A percentile compares a stretch with the other conserved stretches of the same genome.
These are phyloP conservation scores for Candida neerlandica DNA, from an alignment of 1,139 yeast species.

Conservation along the genomic window DNA sequence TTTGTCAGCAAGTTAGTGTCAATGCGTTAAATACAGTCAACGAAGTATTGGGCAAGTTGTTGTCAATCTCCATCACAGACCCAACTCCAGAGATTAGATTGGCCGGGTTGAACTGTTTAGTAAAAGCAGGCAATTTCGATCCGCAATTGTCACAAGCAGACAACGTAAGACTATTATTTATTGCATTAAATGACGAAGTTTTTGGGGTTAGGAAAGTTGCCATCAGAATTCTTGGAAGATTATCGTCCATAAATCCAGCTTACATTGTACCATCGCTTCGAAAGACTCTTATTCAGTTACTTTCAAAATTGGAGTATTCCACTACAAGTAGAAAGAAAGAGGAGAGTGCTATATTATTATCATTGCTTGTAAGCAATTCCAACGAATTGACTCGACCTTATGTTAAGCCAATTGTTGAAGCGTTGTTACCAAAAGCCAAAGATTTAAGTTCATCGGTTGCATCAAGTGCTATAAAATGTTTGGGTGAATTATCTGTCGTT, in stretches of 20 bases:
- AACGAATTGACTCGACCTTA: constrained; percentile 84
- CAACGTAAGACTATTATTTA: constrained; percentile 79
- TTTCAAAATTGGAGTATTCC: constrained; percentile 85
- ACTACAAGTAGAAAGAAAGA: constrained; percentile 77
- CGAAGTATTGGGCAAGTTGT: constrained; percentile 76
- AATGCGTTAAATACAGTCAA: constrained; percentile 84
- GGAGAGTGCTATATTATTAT: constrained; percentile 78
- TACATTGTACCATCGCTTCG: constrained; percentile 91
- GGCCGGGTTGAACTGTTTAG: constrained; percentile 71
- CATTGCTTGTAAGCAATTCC: constrained; percentile 75
- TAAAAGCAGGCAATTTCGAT: constrained; percentile 69
- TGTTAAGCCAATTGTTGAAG: constrained; percentile 85
- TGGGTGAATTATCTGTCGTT: constrained; percentile 86
- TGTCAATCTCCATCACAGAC: constrained; percentile 89
- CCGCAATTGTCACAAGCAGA: constrained; percentile 94
- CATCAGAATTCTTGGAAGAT: constrained; percentile 75
- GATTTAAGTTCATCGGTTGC: constrained; percentile 80
- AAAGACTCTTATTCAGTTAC: constrained; percentile 78
- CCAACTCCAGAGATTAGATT: constrained; percentile 81
- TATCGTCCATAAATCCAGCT: constrained; percentile 89
- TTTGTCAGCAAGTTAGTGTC: constrained; percentile 82
- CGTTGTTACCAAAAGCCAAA: constrained; percentile 73
- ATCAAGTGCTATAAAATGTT: constrained; percentile 81
- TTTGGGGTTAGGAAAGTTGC: constrained; percentile 85
- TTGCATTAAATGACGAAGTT: constrained; percentile 89